A percentile compares a stretch with the other conserved stretches of the same genome.
Conservation (phyloP, 2,329 filamentous ascomycete species). For the Calonectria pauciramosa region DNA sequence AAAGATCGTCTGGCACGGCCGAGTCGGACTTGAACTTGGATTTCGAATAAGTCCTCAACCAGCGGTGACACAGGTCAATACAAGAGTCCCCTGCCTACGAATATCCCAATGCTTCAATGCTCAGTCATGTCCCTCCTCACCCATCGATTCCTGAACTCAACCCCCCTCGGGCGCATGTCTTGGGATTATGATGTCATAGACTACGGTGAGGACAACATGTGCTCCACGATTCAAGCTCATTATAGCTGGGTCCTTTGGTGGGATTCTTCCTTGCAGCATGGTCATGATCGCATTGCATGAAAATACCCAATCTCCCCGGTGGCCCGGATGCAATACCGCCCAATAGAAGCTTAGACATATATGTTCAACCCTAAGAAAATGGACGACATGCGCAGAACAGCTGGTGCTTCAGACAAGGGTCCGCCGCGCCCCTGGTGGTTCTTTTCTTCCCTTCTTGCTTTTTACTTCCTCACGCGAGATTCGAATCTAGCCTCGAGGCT, state of each 20-base stretch:
- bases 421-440: background rate
- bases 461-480: background rate
- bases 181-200: conserved; percentile 9
- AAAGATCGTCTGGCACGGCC: conserved; percentile 6
- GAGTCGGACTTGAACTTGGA: conserved; percentile 6
- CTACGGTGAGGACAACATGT: background rate
- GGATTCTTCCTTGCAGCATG: background rate
- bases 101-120: background rate
- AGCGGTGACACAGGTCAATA: background rate
- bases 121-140: background rate
- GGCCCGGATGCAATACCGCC: background rate
- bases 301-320: conserved; percentile 7
- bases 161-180: background rate
- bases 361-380: background rate
- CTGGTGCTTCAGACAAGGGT: background rate
- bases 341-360: background rate
- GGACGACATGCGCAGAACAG: background rate
- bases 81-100: too few species aligned
- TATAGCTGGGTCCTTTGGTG: background rate
- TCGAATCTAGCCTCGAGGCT: background rate
- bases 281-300: conserved; percentile 9
- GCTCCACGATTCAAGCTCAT: background rate
- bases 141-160: background rate
- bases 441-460: background rate
- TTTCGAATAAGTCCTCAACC: background rate